These are phyloP conservation scores for Annulohypoxylon maeteangense DNA, from an alignment of 495 filamentous ascomycete genomes.

Conservation along the genomic window DNA sequence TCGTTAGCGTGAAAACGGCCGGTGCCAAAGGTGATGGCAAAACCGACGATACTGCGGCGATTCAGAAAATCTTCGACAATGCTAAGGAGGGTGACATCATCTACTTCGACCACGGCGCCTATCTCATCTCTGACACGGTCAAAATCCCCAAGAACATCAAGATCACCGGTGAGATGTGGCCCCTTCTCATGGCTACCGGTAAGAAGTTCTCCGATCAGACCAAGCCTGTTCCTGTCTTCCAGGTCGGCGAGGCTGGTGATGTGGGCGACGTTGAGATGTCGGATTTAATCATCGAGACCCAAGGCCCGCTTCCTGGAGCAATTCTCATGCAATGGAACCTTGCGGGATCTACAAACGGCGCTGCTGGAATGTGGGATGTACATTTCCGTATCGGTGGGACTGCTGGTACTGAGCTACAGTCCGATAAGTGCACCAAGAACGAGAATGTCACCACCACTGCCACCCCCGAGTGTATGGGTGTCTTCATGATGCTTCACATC, in stretches of 20 bases:
- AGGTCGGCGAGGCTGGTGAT: conserved; percentile 83
- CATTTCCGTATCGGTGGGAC: conserved; percentile 89
- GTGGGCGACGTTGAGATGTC: conserved; percentile 82
- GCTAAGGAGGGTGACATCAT: conserved; percentile 71
- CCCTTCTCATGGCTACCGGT: conserved; percentile 86
- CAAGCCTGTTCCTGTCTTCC: conserved; percentile 77
- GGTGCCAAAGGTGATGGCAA: conserved; percentile 84
- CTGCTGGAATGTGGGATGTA: conserved; percentile 88
- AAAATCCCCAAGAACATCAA: conserved; percentile 80
- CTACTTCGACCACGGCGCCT: conserved; percentile 93
- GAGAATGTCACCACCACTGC: conserved; percentile 67
- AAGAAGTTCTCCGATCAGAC: conserved; percentile 71
- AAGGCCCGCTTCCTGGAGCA: conserved; percentile 82
- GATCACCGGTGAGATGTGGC: conserved; percentile 93
- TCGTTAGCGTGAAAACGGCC: conserved; percentile 77
- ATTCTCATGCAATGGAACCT: conserved; percentile 95
- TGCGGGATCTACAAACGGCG: conserved; percentile 70
- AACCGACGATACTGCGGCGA: conserved; percentile 73
- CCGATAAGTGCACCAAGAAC: conserved; percentile 77
- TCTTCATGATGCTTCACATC: conserved; percentile 86
- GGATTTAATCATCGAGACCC: conserved; percentile 82
- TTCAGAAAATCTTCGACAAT: conserved; percentile 77
- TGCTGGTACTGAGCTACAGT: conserved; percentile 82
- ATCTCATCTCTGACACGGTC: conserved; percentile 85
- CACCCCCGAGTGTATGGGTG: conserved; percentile 69